Base-by-base conservation (phyloP, 441 rosid species). In the Bruguiera hainesii region DNA sequence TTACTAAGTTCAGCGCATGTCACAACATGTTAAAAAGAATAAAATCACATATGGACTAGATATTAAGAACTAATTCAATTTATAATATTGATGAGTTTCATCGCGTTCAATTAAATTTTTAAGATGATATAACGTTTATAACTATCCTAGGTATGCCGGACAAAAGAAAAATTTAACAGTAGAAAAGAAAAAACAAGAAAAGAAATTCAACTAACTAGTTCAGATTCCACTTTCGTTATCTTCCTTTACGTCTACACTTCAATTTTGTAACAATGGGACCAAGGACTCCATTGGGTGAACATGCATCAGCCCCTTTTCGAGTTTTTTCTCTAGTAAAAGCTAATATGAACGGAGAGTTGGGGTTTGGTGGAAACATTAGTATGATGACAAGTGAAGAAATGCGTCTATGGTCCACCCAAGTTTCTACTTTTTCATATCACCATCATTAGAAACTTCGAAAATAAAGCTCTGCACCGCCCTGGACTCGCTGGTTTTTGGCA, bases 371-470 rank as follows among this genome's bases (percentile, higher is more conserved):
- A 37, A 63, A 65, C 64, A 61, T 33, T 66, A 71, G 75, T 33
- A 33, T 78, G 49, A 80, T 73, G 72, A 58, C 60, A 56, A 50
- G 66, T 31, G 69, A 59, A 65, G 65, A 68, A 78, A 68, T 29
- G 51, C 21, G 5, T 11, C 46, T 20, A 28, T 37, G 71, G 75
- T 69, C 77, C 77, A 28, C 69, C 70, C 55, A 48, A 50, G 53
- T 35, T 53, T 7, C 23, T 49, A 26, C 31, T 65, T 63, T 62
- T 73, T 70, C 51, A 66, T 59, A 29, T 71, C 63, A 58, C 59
- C 69, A 76, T 71, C 68, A 74, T 74, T 25, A 68, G 30, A 4
- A 37, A 65, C 57, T 72, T 70, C 16, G 63, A 31, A 63, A 67
- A 59, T 42, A 37, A 11, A 18, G 56, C 61, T 29, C 37, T n/a